Evolutionary conservation across 192 early-diverging fungal species (phyloP).

Genomic region (Backusella circina): DNA sequence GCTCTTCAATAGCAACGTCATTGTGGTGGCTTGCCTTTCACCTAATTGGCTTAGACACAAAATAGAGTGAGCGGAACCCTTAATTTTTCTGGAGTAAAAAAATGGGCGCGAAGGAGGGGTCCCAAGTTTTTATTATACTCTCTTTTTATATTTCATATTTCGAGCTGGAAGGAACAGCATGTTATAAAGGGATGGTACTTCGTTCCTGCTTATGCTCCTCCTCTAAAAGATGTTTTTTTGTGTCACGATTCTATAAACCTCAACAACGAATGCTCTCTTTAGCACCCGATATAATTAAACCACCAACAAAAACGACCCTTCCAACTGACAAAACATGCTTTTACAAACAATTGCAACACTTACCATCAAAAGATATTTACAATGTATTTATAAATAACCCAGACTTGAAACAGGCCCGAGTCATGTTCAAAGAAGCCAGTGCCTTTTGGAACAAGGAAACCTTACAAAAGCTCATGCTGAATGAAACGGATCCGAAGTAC

Average conservation of each 20-base stretch:
- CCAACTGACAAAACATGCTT: not conserved
- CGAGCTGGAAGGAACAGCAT: slow-evolving; percentile 5
- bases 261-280: not conserved
- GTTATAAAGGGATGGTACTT: slow-evolving; percentile 7
- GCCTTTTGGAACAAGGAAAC: not conserved
- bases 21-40: not conserved
- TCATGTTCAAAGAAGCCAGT: slow-evolving; percentile 1
- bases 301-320: not conserved
- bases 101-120: not conserved
- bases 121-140: not conserved
- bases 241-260: not conserved
- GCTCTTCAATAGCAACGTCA: not conserved
- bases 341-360: not conserved
- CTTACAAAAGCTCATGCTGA: not conserved
- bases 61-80: not conserved
- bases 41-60: not conserved
- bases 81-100: not conserved
- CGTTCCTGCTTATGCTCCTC: slow-evolving; percentile 11
- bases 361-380: not conserved
- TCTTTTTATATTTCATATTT: not conserved
- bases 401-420: not conserved
- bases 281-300: not conserved
- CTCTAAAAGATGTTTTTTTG: not conserved
- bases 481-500: not conserved
- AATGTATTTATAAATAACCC: not conserved